phyloP scores from a whole-genome alignment of 1,284 basidiomycete species.

The Cutaneotrichosporon mucoides region DNA sequence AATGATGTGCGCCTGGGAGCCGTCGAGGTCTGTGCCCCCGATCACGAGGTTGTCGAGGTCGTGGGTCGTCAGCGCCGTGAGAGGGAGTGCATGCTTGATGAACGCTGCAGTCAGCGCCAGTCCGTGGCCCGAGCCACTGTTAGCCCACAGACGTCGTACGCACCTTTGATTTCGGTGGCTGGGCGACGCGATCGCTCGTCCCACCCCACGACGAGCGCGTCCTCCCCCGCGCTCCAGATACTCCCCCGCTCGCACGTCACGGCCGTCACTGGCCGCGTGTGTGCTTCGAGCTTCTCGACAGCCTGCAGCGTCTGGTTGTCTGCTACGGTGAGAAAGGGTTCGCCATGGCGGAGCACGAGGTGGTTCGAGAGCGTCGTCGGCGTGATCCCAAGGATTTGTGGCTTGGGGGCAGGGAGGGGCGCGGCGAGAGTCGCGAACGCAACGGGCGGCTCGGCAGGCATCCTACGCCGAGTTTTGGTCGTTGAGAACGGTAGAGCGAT shows the following conservation, averaged over 20 bases:
- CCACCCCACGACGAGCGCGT: conserved; percentile 44
- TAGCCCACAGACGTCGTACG: conserved; percentile 5
- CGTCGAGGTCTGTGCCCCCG: conserved; percentile 50
- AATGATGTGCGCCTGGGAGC: conserved; percentile 51
- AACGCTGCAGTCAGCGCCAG: conserved; percentile 28
- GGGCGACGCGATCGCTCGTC: conserved; percentile 41
- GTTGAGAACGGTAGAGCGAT: neutral
- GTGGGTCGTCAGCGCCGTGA: conserved; percentile 41
- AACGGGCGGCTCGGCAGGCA: conserved; percentile 38
- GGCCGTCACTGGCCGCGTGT: conserved; percentile 34
- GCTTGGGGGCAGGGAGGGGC: conserved; percentile 26
- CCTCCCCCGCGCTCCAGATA: conserved; percentile 43
- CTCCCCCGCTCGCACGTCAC: conserved; percentile 29
- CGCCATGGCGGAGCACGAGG: conserved; percentile 45
- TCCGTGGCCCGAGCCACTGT: too few relatives aligned
- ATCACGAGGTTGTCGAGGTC: conserved; percentile 48
- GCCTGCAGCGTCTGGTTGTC: conserved; percentile 44
- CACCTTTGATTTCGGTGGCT: conserved; percentile 43
- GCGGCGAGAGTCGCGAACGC: conserved; percentile 39
- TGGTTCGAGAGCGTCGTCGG: conserved; percentile 38
- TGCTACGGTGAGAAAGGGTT: conserved; percentile 36
- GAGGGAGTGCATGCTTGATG: conserved; percentile 43
- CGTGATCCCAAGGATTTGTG: conserved; percentile 45
- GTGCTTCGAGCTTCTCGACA: conserved; percentile 35
- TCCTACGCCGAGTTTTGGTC: conserved; percentile 10